Conservation (phyloP, 768 basidiomycete genomes). For the Leccinum incarnatum region DNA sequence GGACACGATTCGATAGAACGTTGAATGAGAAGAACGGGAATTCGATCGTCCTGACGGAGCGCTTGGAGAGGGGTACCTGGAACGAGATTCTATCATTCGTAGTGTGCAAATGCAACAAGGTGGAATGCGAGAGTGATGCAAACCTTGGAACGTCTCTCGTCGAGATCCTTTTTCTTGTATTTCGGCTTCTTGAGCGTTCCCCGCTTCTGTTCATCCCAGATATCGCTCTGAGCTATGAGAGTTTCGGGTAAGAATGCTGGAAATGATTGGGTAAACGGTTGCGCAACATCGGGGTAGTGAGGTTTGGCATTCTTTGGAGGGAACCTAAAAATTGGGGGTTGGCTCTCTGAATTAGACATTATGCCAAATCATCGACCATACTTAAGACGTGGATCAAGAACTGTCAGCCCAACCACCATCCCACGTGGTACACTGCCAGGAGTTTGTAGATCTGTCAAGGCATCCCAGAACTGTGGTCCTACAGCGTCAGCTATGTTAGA, state of each 20-base stretch:
- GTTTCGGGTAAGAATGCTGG: slow-evolving; percentile 50
- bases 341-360: neutral
- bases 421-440: slow-evolving; percentile 68
- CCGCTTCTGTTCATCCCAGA: slow-evolving; percentile 70
- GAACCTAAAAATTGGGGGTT: slow-evolving; percentile 48
- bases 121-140: neutral
- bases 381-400: slow-evolving; percentile 86
- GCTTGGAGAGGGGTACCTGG: slow-evolving; percentile 75
- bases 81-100: slow-evolving; percentile 56
- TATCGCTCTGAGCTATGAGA: slow-evolving; percentile 57
- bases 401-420: slow-evolving; percentile 74
- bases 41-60: slow-evolving; percentile 71
- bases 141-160: slow-evolving; percentile 77
- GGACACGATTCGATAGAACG: slow-evolving; percentile 52
- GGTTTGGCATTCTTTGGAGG: slow-evolving; percentile 75
- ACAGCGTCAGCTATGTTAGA: neutral
- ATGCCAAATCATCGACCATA: slow-evolving; percentile 33
- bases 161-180: slow-evolving; percentile 82
- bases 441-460: slow-evolving; percentile 57
- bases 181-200: slow-evolving; percentile 53
- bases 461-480: slow-evolving; percentile 46
- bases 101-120: neutral
- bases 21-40: slow-evolving; percentile 84
- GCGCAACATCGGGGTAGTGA: slow-evolving; percentile 23
- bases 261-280: slow-evolving; percentile 26